A percentile compares a stretch with the other conserved stretches of the same genome.
Evolutionary conservation across 202 grass and related monocot genomes (phyloP).

Genomic region (Carex sylvatica): DNA sequence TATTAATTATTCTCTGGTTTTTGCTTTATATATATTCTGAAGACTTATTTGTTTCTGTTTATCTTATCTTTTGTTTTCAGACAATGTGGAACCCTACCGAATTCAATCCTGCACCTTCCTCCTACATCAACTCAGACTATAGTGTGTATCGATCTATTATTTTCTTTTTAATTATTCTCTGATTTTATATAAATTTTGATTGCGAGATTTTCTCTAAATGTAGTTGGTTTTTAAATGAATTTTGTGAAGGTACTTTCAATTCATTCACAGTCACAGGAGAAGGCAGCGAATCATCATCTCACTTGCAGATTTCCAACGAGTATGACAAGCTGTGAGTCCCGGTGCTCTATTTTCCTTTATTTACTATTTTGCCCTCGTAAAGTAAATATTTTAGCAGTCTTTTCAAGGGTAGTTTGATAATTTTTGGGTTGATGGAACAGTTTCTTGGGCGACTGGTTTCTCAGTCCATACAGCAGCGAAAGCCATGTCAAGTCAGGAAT

Average conservation of each 20-base stretch:
- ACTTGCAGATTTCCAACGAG: slow-evolving; percentile 13
- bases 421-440: slow-evolving; percentile 14
- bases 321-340: slow-evolving; percentile 33
- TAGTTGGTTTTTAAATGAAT: slow-evolving; percentile 2
- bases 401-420: slow-evolving; percentile 20
- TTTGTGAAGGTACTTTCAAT: slow-evolving; percentile 19
- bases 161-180: background rate
- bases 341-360: background rate
- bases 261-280: slow-evolving; percentile 14
- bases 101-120: slow-evolving; percentile 1
- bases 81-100: slow-evolving; percentile 27
- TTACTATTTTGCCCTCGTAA: slow-evolving; percentile 18
- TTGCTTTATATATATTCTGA: background rate
- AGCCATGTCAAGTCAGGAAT: background rate
- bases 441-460: slow-evolving; percentile 23
- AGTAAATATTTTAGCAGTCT: background rate
- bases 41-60: background rate
- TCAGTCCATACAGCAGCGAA: slow-evolving; percentile 7
- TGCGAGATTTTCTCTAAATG: slow-evolving; percentile 10
- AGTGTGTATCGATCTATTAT: slow-evolving; percentile 5
- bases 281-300: slow-evolving; percentile 14
- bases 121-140: slow-evolving; percentile 20
- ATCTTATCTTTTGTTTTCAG: background rate
- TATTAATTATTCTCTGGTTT: background rate
- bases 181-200: background rate